These are phyloP conservation scores for Colletotrichum endophyticum DNA, from an alignment of 2,329 filamentous ascomycete species.

Conservation along the genomic window DNA sequence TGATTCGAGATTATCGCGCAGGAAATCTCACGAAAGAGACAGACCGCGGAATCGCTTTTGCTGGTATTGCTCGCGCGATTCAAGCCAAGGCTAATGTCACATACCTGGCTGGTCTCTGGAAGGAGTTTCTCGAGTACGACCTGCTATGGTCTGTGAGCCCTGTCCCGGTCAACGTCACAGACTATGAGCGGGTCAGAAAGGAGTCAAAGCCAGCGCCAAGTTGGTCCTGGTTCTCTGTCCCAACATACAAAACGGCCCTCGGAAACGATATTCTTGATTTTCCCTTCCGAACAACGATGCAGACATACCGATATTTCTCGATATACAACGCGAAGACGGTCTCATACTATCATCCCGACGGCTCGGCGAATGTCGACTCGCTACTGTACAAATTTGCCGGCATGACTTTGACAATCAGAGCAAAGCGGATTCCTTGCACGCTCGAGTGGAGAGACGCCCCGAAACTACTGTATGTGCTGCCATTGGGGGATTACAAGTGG, in stretches of 20 bases:
- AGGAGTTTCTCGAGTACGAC: not conserved
- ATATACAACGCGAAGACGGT: not conserved
- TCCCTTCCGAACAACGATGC: not conserved
- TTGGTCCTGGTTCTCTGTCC: not conserved
- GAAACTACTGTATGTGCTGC: not conserved
- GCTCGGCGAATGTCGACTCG: not conserved
- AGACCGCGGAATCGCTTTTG: not conserved
- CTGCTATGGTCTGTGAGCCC: not conserved
- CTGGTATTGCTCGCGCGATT: not conserved
- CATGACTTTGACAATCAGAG: not conserved
- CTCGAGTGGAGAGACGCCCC: not conserved
- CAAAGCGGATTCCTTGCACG: not conserved
- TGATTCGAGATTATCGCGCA: not conserved
- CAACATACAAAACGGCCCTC: not conserved
- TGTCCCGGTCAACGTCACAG: not conserved
- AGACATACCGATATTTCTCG: not conserved
- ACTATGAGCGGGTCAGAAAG: not conserved
- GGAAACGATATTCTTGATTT: not conserved
- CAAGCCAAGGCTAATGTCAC: not conserved
- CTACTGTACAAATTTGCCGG: not conserved
- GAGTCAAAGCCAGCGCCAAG: not conserved
- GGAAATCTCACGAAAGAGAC: not conserved
- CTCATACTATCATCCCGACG: not conserved
- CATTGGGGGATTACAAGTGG: not conserved
- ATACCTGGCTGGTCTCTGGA: not conserved